Conservation (phyloP, 75 land plant species). For the Cryptomeria japonica region DNA sequence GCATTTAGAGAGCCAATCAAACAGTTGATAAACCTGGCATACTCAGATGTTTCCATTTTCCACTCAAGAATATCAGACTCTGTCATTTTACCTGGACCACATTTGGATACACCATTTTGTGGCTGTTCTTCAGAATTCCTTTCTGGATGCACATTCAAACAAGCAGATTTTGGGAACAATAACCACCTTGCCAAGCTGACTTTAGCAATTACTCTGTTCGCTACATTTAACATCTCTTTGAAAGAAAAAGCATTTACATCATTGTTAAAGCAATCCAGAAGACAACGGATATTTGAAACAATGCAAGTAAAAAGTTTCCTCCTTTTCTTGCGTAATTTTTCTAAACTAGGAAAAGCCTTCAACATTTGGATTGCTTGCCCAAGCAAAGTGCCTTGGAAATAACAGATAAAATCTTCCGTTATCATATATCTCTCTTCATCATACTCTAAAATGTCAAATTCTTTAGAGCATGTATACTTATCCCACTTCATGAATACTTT, state of each 20-base stretch:
- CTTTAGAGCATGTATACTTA: conserved; percentile 25
- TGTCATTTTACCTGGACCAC: neutral
- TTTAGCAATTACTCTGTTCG: conserved; percentile 44
- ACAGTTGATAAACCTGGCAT: conserved; percentile 26
- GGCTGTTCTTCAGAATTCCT: neutral
- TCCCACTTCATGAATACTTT: conserved; percentile 52
- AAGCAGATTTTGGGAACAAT: conserved; percentile 30
- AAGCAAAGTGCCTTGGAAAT: conserved; percentile 36
- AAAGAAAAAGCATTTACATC: conserved; percentile 20
- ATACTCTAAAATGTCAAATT: conserved; percentile 30
- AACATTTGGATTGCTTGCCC: conserved; percentile 52
- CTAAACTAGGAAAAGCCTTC: conserved; percentile 29
- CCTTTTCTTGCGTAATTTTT: conserved; percentile 20
- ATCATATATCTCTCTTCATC: conserved; percentile 21
- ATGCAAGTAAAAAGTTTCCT: conserved; percentile 52
- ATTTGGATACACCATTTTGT: neutral
- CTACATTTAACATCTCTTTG: conserved; percentile 31
- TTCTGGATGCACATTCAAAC: neutral
- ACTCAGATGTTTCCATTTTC: conserved; percentile 18
- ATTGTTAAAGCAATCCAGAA: conserved; percentile 25
- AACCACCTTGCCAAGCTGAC: conserved; percentile 46
- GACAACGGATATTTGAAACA: conserved; percentile 20
- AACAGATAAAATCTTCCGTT: conserved; percentile 16
- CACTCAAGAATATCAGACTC: neutral
- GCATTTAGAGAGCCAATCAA: conserved; percentile 34